A percentile compares a stretch with the other conserved stretches of the same genome.
These are phyloP conservation scores for Yamadazyma spencermartinsiae DNA, from an alignment of 1,139 yeast species.

Conservation along the genomic window DNA sequence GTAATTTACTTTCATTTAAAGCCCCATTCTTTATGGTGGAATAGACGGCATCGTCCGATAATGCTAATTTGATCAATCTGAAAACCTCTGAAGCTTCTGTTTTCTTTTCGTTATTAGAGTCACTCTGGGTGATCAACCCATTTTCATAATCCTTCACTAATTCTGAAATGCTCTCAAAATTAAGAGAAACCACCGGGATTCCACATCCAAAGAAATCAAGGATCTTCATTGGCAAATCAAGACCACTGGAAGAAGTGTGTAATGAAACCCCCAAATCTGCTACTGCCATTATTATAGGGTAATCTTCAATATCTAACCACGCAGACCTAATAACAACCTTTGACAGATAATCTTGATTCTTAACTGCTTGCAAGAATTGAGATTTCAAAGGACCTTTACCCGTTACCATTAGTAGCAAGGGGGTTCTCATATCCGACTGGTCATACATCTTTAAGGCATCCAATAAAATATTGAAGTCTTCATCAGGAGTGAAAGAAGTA, in stretches of 20 bases:
- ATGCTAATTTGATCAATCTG: conserved; percentile 44
- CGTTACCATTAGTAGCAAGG: conserved; percentile 70
- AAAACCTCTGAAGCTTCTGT: conserved; percentile 50
- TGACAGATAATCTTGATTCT: conserved; percentile 40
- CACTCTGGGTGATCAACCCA: conserved; percentile 39
- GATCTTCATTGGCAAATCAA: conserved; percentile 96
- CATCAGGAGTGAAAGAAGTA: conserved; percentile 96
- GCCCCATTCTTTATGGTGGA: conserved; percentile 65
- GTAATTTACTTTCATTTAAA: conserved; percentile 54
- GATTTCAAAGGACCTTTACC: conserved; percentile 89
- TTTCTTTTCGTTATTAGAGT: conserved; percentile 14
- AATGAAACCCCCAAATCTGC: conserved; percentile 90
- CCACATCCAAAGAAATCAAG: conserved; percentile 97
- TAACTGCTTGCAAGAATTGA: conserved; percentile 48
- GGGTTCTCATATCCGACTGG: conserved; percentile 36
- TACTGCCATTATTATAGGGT: conserved; percentile 69
- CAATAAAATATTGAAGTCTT: conserved; percentile 71
- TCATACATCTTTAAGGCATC: conserved; percentile 70
- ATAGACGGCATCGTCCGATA: conserved; percentile 39
- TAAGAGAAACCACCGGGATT: conserved; percentile 79
- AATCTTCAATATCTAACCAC: conserved; percentile 81
- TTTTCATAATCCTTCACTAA: conserved; percentile 49
- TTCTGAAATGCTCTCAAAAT: conserved; percentile 72
- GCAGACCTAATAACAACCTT: conserved; percentile 58
- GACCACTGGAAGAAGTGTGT: conserved; percentile 89